Percentiles rank a stretch among this genome's conserved stretches.
Evolutionary conservation across 371 early-diverging fungal species (phyloP).

Genomic region (Zychaea mexicana): DNA sequence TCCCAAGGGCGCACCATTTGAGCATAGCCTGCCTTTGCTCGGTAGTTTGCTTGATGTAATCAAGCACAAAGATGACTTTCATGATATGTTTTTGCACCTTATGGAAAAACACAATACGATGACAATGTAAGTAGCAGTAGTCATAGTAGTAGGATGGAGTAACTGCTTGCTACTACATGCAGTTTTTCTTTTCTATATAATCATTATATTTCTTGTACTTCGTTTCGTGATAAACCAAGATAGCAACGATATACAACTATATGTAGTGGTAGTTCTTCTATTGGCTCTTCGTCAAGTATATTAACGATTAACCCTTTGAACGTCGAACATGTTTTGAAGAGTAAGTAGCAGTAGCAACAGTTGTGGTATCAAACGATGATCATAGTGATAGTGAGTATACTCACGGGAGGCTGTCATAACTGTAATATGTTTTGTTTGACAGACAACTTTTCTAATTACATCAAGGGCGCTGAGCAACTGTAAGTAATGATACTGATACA

Average conservation of each 20-base stretch:
- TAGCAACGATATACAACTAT: no score
- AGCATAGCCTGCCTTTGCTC: conserved; percentile 23
- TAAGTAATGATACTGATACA: no score
- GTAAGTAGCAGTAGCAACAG: conserved; percentile 6
- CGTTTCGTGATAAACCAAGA: no score
- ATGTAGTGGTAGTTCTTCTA: conserved; percentile 1
- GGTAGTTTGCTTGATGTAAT: conserved; percentile 21
- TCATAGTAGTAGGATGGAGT: no score
- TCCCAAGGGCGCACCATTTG: conserved; percentile 13
- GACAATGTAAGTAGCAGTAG: conserved; percentile 13
- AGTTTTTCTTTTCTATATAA: background rate
- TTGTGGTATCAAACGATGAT: background rate
- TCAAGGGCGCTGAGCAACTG: conserved; percentile 37
- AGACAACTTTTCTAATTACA: conserved; percentile 49
- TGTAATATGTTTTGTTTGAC: background rate
- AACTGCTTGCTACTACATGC: no score
- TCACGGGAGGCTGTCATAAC: background rate
- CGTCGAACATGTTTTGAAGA: conserved; percentile 38
- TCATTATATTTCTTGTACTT: no score
- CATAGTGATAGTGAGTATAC: no score
- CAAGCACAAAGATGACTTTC: conserved; percentile 15
- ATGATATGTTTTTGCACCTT: conserved; percentile 19
- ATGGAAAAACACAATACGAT: conserved; percentile 14
- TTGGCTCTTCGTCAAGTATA: conserved; percentile 29
- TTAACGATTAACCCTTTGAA: conserved; percentile 44